Percentiles rank a stretch among this genome's conserved stretches.
Conservation (phyloP, 139 green algal genomes). For the Chlorella vulgaris region DNA sequence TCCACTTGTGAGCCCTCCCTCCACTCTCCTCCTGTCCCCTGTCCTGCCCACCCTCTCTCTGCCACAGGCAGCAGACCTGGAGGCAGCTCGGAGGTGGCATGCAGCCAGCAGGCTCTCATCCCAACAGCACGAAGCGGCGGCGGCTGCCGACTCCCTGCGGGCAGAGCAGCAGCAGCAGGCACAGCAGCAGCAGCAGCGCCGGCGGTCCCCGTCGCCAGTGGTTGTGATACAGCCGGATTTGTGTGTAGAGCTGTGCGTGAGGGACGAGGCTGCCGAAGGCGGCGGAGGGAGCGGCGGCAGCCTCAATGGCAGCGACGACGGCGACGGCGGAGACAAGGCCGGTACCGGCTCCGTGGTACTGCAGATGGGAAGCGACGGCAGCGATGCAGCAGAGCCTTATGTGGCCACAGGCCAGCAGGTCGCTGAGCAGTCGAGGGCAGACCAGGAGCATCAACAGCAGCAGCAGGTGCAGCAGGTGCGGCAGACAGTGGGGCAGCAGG, state of each 20-base stretch:
- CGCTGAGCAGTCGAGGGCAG: not conserved
- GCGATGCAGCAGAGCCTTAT: no score
- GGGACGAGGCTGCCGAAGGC: not conserved
- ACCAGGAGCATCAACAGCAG: not conserved
- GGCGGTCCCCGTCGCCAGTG: not conserved
- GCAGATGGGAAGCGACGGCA: no score
- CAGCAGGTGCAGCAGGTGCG: not conserved
- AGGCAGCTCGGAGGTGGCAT: not conserved
- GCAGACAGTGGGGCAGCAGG: not conserved
- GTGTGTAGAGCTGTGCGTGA: not conserved
- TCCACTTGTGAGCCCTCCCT: no score
- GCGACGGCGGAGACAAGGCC: no score
- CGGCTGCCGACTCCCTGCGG: not conserved
- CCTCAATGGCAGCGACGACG: not conserved
- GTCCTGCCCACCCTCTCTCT: no score
- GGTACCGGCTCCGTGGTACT: not conserved
- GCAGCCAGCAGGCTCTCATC: not conserved
- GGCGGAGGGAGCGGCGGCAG: not conserved
- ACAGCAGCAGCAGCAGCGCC: not conserved
- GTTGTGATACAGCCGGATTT: constrained; percentile 15
- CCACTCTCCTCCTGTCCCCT: no score
- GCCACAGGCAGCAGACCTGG: constrained; percentile 16
- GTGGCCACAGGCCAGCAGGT: no score
- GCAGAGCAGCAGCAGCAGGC: not conserved
- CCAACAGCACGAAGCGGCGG: not conserved